Base-by-base conservation (phyloP, 163 green algal genomes). In the Scenedesmus sp. region DNA sequence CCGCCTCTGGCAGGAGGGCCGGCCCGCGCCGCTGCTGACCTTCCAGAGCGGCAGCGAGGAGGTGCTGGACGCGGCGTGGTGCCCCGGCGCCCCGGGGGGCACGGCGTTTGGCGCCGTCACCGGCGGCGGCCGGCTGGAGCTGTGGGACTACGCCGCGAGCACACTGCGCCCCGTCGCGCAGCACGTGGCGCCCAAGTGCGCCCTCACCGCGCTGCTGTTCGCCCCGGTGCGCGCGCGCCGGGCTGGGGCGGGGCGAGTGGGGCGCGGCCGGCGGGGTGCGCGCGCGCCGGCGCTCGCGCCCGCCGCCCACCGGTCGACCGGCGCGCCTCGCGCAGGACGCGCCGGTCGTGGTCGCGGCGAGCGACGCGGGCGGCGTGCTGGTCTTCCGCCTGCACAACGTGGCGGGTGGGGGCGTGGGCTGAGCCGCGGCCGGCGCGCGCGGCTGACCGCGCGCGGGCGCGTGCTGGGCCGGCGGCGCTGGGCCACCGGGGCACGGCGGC, bases 1-100 rank as follows among this genome's bases (percentile, higher is more conserved):
- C 18, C 79, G 86, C 63, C 84, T 96, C 70, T 97, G 92, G 93
- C 75, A 81, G 36, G 89, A 95, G 75, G 89, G 85, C n/a, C 82
- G 91, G 45, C 74, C 90, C 31, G 78, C 70, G 62, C 56, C 86
- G 50, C 70, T 78, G 22, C 58, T 72, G 15, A 72, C 15, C 28
- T 80, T 91, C 65, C 86, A 89, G 66, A 71, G 73, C 20, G 80
- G 70, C 70, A 82, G 84, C 39, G 77, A 92, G 11, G 85, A 93
- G 66, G 84, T 96, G 90, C 87, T 65, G 33, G 92, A 95, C 57
- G 89, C 93, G 48, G 80, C 90, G 60, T 97, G 93, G 92, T 96
- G 90, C 60, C 93, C 93, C 4, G 82, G 50, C 47, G 39, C 39
- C 6, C n/a, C n/a, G n/a, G 92, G 89, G 62, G 85, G 85, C n/a